A percentile compares a stretch with the other conserved stretches of the same genome.
Evolutionary conservation across 441 rosid species (phyloP).

Genomic region (Populus tomentosa): DNA sequence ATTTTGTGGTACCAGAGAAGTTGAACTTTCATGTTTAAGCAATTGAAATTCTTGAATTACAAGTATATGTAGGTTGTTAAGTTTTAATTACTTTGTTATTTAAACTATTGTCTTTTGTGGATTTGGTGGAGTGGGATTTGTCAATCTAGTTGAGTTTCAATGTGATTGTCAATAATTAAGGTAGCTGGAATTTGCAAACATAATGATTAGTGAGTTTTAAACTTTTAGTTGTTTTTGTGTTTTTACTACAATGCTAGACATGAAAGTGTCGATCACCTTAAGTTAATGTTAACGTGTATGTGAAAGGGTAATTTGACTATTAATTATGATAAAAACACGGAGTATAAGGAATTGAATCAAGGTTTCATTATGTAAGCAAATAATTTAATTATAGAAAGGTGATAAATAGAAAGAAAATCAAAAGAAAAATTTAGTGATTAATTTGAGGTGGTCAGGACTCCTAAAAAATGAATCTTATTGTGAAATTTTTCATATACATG

Average conservation of each 20-base stretch:
- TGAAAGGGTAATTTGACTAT: not conserved
- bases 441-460: not conserved
- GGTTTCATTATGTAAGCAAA: too few species aligned
- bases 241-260: not conserved
- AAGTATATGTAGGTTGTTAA: not conserved
- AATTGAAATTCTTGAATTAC: not conserved
- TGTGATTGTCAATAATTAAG: not conserved
- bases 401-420: too few species aligned
- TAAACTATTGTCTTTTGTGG: constrained; percentile 4
- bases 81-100: not conserved
- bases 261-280: not conserved
- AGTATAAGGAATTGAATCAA: not conserved
- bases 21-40: not conserved
- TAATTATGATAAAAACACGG: too few species aligned
- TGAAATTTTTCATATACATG: not conserved
- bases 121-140: constrained; percentile 4
- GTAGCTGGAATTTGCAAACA: constrained; percentile 5
- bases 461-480: too few species aligned
- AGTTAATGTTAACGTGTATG: not conserved
- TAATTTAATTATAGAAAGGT: too few species aligned
- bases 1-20: constrained; percentile 1
- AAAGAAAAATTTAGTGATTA: not conserved
- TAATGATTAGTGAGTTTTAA: constrained; percentile 1
- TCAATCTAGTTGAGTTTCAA: constrained; percentile 8
- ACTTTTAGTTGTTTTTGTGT: not conserved